Conservation (phyloP, 257 asterid genomes). For the Solanum virginianum region DNA sequence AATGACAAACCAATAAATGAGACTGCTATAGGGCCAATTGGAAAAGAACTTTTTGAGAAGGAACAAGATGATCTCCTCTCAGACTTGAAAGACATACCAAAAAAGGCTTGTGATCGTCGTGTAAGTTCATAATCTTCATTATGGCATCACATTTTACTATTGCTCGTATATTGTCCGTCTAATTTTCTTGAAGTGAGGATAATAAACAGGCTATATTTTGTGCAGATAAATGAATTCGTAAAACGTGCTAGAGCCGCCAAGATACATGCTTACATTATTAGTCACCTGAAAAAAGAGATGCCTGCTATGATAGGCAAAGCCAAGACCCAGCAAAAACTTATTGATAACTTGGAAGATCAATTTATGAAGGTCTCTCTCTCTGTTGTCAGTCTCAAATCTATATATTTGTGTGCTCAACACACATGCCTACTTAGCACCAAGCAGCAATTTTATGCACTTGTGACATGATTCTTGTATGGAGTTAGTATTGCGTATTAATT, state of each 20-base stretch:
- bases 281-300: conserved; percentile 86
- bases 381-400: not conserved
- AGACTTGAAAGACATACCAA: conserved; percentile 77
- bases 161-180: not conserved
- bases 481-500: not conserved
- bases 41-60: conserved; percentile 79
- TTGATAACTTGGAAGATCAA: conserved; percentile 64
- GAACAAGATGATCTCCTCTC: conserved; percentile 81
- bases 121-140: conserved; percentile 30
- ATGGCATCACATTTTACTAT: not conserved
- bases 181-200: not conserved
- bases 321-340: conserved; percentile 76
- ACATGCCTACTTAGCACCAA: not conserved
- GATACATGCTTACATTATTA: conserved; percentile 76
- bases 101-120: conserved; percentile 94
- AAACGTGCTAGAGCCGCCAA: conserved; percentile 97
- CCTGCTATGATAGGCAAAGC: conserved; percentile 98
- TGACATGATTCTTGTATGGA: not conserved
- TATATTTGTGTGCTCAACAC: not conserved
- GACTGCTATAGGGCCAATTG: conserved; percentile 67
- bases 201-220: not conserved
- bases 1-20: conserved; percentile 81
- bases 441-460: not conserved
- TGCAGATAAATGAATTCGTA: conserved; percentile 89
- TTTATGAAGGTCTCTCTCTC: conserved; percentile 53